phyloP scores from a whole-genome alignment of 495 filamentous ascomycete species.

The Neurospora sp. region DNA sequence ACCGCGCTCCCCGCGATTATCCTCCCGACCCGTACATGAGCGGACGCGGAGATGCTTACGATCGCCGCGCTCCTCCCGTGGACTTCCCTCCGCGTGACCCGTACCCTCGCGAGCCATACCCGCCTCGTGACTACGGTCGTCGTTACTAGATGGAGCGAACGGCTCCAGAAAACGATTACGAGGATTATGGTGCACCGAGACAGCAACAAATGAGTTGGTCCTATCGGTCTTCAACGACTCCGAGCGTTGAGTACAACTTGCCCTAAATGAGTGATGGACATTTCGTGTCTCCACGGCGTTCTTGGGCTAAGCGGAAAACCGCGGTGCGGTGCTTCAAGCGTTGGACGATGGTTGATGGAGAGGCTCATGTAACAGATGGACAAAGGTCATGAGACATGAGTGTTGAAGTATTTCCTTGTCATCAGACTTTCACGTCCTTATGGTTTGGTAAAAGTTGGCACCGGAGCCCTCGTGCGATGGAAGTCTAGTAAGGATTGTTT shows the following conservation, averaged over 20 bases:
- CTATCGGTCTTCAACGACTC: neutral
- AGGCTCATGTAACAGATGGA: neutral
- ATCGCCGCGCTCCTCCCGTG: constrained; percentile 45
- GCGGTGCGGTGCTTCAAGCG: neutral
- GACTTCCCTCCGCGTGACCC: constrained; percentile 44
- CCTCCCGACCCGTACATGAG: constrained; percentile 57
- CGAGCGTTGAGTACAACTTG: neutral
- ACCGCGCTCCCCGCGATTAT: constrained; percentile 45
- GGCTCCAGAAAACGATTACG: neutral
- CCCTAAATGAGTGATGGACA: neutral
- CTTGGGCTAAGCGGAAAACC: neutral
- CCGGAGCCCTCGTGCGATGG: neutral
- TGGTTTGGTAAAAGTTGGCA: neutral
- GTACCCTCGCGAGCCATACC: constrained; percentile 39
- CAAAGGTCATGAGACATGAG: neutral
- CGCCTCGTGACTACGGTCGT: constrained; percentile 38
- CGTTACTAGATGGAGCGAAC: constrained; percentile 24
- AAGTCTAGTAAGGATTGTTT: neutral
- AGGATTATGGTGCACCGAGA: neutral
- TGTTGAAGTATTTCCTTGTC: neutral
- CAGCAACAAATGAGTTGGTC: neutral
- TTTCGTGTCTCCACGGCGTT: neutral
- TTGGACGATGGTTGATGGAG: neutral
- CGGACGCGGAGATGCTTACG: constrained; percentile 44
- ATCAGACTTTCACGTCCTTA: neutral